These are phyloP conservation scores for Boletus rufocinnamomeus DNA, from an alignment of 768 basidiomycete genomes.

Conservation along the genomic window DNA sequence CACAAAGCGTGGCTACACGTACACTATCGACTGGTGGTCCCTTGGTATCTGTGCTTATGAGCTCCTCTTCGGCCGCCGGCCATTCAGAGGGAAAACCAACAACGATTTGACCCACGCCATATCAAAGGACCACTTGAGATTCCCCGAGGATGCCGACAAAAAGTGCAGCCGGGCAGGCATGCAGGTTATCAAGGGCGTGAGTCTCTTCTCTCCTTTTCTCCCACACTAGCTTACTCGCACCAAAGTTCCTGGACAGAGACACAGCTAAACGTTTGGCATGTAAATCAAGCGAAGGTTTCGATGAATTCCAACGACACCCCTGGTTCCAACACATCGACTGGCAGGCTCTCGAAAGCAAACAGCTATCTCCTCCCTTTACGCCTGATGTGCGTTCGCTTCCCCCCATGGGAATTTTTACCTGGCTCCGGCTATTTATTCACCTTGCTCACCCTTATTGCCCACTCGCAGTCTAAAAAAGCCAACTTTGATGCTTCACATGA, in stretches of 20 bases:
- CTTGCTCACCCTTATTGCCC: conserved; percentile 8
- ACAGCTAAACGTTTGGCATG: conserved; percentile 78
- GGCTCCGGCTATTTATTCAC: background rate
- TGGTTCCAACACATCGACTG: conserved; percentile 94
- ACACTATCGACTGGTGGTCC: conserved; percentile 96
- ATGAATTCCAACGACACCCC: conserved; percentile 73
- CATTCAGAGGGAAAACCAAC: conserved; percentile 93
- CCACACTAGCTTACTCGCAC: conserved; percentile 10
- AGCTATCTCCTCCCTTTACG: conserved; percentile 76
- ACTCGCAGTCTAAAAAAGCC: conserved; percentile 89
- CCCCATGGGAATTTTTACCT: conserved; percentile 1
- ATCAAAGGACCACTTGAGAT: conserved; percentile 79
- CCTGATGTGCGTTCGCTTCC: conserved; percentile 69
- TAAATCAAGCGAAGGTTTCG: conserved; percentile 77
- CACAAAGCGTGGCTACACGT: conserved; percentile 91
- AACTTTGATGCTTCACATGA: conserved; percentile 99
- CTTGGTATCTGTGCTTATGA: conserved; percentile 93
- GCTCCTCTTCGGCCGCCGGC: conserved; percentile 86
- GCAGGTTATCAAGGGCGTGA: conserved; percentile 77
- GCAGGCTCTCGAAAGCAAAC: conserved; percentile 79
- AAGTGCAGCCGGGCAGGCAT: conserved; percentile 78
- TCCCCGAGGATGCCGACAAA: conserved; percentile 87
- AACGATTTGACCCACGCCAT: conserved; percentile 92
- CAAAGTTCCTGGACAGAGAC: conserved; percentile 86
- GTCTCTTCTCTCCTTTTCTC: conserved; percentile 32